A percentile compares a stretch with the other conserved stretches of the same genome.
Evolutionary conservation across 805 yeast genomes (phyloP).

Genomic region (Yarrowia sp.): DNA sequence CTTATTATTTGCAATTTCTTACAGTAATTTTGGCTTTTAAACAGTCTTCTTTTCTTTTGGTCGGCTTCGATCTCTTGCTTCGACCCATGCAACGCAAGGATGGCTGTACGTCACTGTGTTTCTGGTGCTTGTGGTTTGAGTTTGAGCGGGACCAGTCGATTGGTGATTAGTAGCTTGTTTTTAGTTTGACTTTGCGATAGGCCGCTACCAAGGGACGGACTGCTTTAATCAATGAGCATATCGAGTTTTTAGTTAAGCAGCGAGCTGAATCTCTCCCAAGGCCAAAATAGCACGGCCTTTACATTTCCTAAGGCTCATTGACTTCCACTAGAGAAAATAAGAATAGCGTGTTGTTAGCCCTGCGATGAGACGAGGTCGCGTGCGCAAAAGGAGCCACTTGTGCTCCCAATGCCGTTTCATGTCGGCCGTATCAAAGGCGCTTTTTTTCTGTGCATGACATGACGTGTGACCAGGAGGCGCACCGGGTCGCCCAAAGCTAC

Average conservation of each 20-base stretch:
- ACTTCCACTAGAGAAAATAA: not conserved
- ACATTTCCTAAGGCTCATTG: not conserved
- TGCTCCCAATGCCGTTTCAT: not conserved
- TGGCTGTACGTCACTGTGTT: not conserved
- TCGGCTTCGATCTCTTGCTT: slow-evolving; percentile 10
- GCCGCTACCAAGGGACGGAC: slow-evolving; percentile 1
- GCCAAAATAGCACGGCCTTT: not conserved
- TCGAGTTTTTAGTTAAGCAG: not conserved
- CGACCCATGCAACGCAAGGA: not conserved
- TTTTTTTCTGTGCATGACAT: not conserved
- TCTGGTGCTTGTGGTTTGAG: too few species aligned
- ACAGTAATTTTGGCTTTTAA: not conserved
- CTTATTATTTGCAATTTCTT: not conserved
- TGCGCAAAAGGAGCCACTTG: not conserved
- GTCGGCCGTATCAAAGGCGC: not conserved
- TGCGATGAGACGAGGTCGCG: slow-evolving; percentile 16
- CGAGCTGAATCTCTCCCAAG: not conserved
- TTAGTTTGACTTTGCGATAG: slow-evolving; percentile 10
- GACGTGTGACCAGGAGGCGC: not conserved
- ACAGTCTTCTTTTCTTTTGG: not conserved
- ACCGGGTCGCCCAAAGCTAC: slow-evolving; percentile 3
- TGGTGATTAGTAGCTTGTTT: too few species aligned
- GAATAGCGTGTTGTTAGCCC: not conserved
- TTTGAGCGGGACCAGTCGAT: not conserved
- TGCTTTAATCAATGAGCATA: not conserved